Percentiles rank a stretch among this genome's conserved stretches.
Evolutionary conservation across 257 asterid genomes (phyloP).

Genomic region (Anisodus tanguticus): DNA sequence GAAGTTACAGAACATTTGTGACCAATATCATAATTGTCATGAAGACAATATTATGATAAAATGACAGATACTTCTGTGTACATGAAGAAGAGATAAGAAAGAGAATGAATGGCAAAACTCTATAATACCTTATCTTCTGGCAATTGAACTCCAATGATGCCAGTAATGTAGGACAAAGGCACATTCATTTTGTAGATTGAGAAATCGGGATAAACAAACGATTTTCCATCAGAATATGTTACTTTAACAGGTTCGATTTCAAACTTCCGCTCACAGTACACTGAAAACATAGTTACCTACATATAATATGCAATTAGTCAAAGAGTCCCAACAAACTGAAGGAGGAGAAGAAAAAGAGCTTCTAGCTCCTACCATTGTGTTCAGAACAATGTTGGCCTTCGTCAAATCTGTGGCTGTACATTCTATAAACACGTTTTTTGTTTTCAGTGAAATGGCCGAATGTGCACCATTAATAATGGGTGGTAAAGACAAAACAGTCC

Average conservation of each 20-base stretch:
- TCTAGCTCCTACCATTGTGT: constrained; percentile 76
- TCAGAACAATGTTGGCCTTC: constrained; percentile 84
- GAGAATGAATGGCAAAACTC: neutral
- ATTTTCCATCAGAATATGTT: constrained; percentile 62
- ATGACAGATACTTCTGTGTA: neutral
- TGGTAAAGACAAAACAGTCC: constrained; percentile 92
- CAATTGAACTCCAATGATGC: constrained; percentile 60
- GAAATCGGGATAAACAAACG: constrained; percentile 71
- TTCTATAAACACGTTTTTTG: constrained; percentile 87
- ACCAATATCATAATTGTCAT: neutral
- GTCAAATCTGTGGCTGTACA: constrained; percentile 97
- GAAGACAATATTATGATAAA: constrained; percentile 5
- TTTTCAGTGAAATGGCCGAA: constrained; percentile 85
- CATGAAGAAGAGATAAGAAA: neutral
- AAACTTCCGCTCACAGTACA: constrained; percentile 76
- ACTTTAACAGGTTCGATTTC: constrained; percentile 95
- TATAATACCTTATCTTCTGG: constrained; percentile 69
- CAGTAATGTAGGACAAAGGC: constrained; percentile 70
- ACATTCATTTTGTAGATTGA: constrained; percentile 71
- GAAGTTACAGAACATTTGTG: neutral
- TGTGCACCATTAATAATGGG: constrained; percentile 97
- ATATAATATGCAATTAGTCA: neutral
- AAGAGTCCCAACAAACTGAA: neutral
- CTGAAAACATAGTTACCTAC: constrained; percentile 95
- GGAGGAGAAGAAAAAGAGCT: neutral